Evolutionary conservation across 2,329 filamentous ascomycete species (phyloP).

Genomic region (Fusarium pseudonygamai): DNA sequence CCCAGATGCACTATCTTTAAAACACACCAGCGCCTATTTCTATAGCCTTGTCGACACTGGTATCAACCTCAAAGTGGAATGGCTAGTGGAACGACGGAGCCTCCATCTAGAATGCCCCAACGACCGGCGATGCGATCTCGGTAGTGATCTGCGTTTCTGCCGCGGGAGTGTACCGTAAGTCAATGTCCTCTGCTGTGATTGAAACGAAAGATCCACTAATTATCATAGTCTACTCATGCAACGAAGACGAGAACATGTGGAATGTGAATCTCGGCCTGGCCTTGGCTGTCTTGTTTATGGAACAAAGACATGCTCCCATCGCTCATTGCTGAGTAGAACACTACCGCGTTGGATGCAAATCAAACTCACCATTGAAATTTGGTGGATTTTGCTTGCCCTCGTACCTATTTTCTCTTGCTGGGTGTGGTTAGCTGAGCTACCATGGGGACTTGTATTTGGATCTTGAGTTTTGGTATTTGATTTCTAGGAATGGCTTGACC

Average conservation of each 20-base stretch:
- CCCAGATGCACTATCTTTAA: conserved; percentile 75
- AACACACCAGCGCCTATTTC: conserved; percentile 72
- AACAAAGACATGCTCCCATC: conserved; percentile 58
- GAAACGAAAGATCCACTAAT: background rate
- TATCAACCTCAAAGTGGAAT: conserved; percentile 71
- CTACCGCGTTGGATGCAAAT: conserved; percentile 56
- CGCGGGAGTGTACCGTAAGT: conserved; percentile 66
- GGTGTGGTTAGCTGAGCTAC: conserved; percentile 46
- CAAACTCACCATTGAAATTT: conserved; percentile 57
- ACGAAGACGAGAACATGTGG: conserved; percentile 66
- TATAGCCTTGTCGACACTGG: conserved; percentile 72
- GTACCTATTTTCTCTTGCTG: conserved; percentile 53
- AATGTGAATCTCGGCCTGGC: conserved; percentile 67
- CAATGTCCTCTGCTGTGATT: too few species aligned
- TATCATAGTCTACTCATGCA: conserved; percentile 63
- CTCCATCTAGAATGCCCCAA: conserved; percentile 74
- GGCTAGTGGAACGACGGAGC: conserved; percentile 71
- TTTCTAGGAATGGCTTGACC: too few species aligned
- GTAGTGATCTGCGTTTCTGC: conserved; percentile 69
- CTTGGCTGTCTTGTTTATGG: conserved; percentile 65
- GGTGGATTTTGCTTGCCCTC: conserved; percentile 59
- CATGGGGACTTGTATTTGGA: conserved; percentile 6
- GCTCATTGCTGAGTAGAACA: conserved; percentile 56
- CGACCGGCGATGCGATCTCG: conserved; percentile 64
- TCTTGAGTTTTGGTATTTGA: background rate